Evolutionary conservation across 345 rosid genomes (phyloP), one percentile per base, ranked within the genome.

Genomic region (Hibiscus syriacus): DNA sequence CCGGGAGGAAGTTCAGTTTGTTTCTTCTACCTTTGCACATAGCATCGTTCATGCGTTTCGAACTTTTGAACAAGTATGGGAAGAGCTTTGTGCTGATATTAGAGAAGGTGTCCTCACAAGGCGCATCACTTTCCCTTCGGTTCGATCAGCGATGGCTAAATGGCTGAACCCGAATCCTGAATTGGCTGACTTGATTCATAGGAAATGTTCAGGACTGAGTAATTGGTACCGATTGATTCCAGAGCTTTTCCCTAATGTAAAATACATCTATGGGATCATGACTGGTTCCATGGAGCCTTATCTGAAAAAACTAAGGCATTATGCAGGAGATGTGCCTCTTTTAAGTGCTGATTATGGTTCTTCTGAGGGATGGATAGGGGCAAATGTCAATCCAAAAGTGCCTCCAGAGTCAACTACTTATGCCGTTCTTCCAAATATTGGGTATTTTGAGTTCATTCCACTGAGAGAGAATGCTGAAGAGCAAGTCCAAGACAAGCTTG

Each of bases 201-300:
- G 38, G 1, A 87, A 80, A 48, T 92, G 98, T 69, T 74, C 84
- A 29, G 85, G 83, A 48, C 73, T 95, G 82, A 90, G 87, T 68
- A 87, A 90, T 60, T 95, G 98, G 98, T 90, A 87, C 12, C 96
- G 98, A 2, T 66, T 92, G 48, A 95, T 95, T 54, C 94, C 94
- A 0, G 87, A 75, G 12, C 87, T 95, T 10, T 95, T 95, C 53
- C 99, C 97, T 1, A 90, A 92, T 3, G 97, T 80, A 0, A 92
- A 92, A 80, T 95, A 90, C 74, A 75, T 95, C 34, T 92, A 88
- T 55, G 99, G 96, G 79, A 92, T 95, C 77, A 86, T 95, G 98
- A 95, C 99, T 0, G 99, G 99, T 57, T 88, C 99, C 5, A 95
- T 95, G 98, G 91, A 88, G 80, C 97, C 88, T 7, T 95, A 88